These are phyloP conservation scores for Blastomyces percursus DNA, from an alignment of 2,329 filamentous ascomycete species.

Conservation along the genomic window DNA sequence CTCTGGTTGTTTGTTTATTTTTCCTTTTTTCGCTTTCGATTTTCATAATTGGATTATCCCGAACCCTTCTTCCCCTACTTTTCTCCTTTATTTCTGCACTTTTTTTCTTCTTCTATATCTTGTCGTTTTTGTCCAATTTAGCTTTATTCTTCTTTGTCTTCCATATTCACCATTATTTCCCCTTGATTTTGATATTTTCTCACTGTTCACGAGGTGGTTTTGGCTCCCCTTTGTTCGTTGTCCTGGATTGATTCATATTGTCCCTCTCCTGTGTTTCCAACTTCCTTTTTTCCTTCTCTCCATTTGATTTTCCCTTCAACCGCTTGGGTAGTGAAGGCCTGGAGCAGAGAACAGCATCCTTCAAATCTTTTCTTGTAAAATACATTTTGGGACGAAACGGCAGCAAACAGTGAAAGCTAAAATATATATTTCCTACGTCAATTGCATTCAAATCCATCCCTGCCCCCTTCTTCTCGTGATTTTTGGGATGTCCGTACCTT, in stretches of 20 bases:
- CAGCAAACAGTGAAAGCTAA: slow-evolving; percentile 4
- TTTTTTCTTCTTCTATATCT: slow-evolving; percentile 11
- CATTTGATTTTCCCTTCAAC: slow-evolving; percentile 13
- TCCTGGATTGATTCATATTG: background rate
- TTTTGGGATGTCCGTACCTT: background rate
- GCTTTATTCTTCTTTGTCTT: slow-evolving; percentile 8
- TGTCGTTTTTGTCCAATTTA: slow-evolving; percentile 10
- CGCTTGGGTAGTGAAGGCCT: background rate
- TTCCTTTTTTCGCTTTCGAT: background rate
- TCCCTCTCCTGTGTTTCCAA: slow-evolving; percentile 15
- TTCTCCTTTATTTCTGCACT: slow-evolving; percentile 1
- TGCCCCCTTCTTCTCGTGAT: too few relatives aligned
- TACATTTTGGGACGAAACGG: slow-evolving; percentile 19
- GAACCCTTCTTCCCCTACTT: background rate
- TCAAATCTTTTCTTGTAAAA: slow-evolving; percentile 22
- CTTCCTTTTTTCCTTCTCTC: slow-evolving; percentile 21
- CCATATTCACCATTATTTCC: slow-evolving; percentile 4
- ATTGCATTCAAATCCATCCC: background rate
- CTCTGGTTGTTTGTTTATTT: too few relatives aligned
- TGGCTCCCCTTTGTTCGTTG: background rate
- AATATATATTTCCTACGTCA: slow-evolving; percentile 3
- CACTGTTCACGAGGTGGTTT: slow-evolving; percentile 1
- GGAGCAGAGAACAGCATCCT: slow-evolving; percentile 7
- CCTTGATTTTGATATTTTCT: slow-evolving; percentile 1
- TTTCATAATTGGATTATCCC: slow-evolving; percentile 1